phyloP scores from a whole-genome alignment of 1,284 basidiomycete species.

The Binderoboletus segoi region DNA sequence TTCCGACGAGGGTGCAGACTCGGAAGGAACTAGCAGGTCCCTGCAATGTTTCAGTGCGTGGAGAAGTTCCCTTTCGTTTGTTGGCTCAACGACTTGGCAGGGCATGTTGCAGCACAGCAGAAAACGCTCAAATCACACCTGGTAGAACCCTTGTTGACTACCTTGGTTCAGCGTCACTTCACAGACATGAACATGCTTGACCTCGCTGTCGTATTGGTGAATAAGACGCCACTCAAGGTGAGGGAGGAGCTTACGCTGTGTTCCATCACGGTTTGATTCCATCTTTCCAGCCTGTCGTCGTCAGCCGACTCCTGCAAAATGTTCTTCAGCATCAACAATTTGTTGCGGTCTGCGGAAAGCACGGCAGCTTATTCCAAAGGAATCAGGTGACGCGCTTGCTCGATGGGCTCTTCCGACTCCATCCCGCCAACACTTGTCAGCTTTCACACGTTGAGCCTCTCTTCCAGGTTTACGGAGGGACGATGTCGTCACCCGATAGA shows the following conservation, averaged over 20 bases:
- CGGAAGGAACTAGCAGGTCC: slow-evolving; percentile 18
- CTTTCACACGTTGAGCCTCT: slow-evolving; percentile 79
- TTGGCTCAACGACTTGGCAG: slow-evolving; percentile 22
- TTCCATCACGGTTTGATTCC: not conserved
- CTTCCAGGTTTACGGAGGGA: slow-evolving; percentile 73
- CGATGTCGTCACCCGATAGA: slow-evolving; percentile 63
- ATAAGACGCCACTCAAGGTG: slow-evolving; percentile 62
- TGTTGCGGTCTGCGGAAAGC: slow-evolving; percentile 42
- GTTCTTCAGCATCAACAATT: slow-evolving; percentile 65
- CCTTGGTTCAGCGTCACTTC: slow-evolving; percentile 65
- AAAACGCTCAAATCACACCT: slow-evolving; percentile 56
- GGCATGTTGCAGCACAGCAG: slow-evolving; percentile 31
- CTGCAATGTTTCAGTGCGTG: slow-evolving; percentile 45
- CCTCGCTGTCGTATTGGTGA: slow-evolving; percentile 51
- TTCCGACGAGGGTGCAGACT: slow-evolving; percentile 32
- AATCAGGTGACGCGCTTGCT: slow-evolving; percentile 57
- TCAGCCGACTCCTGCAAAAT: slow-evolving; percentile 66
- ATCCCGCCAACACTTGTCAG: slow-evolving; percentile 82
- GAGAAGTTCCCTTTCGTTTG: not conserved
- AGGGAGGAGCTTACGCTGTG: not conserved
- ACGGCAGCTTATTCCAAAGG: slow-evolving; percentile 34
- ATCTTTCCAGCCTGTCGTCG: slow-evolving; percentile 50
- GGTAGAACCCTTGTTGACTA: slow-evolving; percentile 75
- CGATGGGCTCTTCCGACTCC: slow-evolving; percentile 67
- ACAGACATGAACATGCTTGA: slow-evolving; percentile 45